These are phyloP conservation scores for Albifimbria verrucaria DNA, from an alignment of 2,329 filamentous ascomycete species.

Conservation along the genomic window DNA sequence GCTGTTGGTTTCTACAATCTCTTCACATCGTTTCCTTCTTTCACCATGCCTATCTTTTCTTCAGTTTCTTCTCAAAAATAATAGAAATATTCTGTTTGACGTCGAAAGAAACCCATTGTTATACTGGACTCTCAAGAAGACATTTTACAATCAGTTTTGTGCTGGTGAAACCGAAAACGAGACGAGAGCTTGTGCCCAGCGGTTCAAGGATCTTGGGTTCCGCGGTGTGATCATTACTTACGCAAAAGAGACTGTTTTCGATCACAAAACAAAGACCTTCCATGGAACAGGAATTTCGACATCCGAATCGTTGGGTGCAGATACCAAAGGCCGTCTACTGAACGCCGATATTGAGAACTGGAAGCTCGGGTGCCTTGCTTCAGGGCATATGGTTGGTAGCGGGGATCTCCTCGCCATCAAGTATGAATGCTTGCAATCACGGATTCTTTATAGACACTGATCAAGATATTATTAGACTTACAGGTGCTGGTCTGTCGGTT, in stretches of 20 bases:
- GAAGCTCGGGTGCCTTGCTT: conserved; percentile 27
- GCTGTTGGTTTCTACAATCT: conserved; percentile 41
- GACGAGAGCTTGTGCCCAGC: conserved; percentile 38
- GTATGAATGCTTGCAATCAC: conserved; percentile 18
- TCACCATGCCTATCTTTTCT: conserved; percentile 33
- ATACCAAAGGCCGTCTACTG: conserved; percentile 4
- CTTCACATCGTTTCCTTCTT: conserved; percentile 39
- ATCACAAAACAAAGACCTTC: conserved; percentile 26
- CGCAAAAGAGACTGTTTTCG: conserved; percentile 40
- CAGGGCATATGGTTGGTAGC: conserved; percentile 25
- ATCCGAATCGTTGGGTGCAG: conserved; percentile 37
- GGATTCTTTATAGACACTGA: not conserved
- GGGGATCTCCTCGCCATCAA: conserved; percentile 35
- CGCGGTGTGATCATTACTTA: conserved; percentile 56
- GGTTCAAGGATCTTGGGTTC: conserved; percentile 48
- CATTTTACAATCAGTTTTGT: conserved; percentile 55
- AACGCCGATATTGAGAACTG: conserved; percentile 31
- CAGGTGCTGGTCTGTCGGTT: conserved; percentile 38
- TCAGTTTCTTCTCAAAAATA: conserved; percentile 31
- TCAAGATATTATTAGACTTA: conserved; percentile 25
- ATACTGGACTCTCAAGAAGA: conserved; percentile 43
- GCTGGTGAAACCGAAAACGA: conserved; percentile 46
- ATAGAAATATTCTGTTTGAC: conserved; percentile 34
- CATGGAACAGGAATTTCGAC: conserved; percentile 24
- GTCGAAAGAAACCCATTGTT: conserved; percentile 49